Percentiles rank a stretch among this genome's conserved stretches.
phyloP scores from a whole-genome alignment of 495 filamentous ascomycete species.

The Xanthoparmelia taractica region DNA sequence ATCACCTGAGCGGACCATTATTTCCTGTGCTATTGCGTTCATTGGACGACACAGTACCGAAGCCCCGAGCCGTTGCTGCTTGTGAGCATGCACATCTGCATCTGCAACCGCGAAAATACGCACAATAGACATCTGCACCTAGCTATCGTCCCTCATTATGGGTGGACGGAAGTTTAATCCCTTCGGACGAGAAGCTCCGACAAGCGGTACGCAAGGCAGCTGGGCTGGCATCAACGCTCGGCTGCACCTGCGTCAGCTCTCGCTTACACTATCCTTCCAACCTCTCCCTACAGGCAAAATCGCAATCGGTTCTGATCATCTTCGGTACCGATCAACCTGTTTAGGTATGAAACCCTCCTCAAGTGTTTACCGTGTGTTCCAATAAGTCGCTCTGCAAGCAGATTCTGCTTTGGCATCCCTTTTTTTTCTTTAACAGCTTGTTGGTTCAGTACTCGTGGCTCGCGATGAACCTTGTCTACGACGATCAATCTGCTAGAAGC shows the following conservation, averaged over 20 bases:
- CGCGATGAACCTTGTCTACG: too few species aligned
- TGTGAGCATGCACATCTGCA: neutral
- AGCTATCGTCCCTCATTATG: neutral
- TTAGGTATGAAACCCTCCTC: neutral
- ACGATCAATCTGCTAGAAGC: too few species aligned
- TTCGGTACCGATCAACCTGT: neutral
- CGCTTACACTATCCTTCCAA: neutral
- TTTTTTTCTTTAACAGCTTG: too few species aligned
- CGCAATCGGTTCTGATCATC: neutral
- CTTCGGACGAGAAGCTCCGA: neutral
- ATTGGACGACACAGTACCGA: neutral
- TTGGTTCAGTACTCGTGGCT: too few species aligned
- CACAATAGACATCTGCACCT: neutral
- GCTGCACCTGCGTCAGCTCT: neutral
- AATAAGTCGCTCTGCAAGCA: too few species aligned
- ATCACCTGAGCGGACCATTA: neutral
- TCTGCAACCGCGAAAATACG: neutral
- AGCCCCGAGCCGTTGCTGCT: neutral
- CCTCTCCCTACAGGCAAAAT: neutral
- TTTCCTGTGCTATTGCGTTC: neutral
- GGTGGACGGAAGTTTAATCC: neutral
- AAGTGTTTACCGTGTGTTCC: too few species aligned
- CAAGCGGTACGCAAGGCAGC: neutral
- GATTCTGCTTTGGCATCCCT: too few species aligned
- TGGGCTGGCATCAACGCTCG: neutral